Evolutionary conservation across 176 grass and related monocot species (phyloP).

Genomic region (Phyllostachys edulis): DNA sequence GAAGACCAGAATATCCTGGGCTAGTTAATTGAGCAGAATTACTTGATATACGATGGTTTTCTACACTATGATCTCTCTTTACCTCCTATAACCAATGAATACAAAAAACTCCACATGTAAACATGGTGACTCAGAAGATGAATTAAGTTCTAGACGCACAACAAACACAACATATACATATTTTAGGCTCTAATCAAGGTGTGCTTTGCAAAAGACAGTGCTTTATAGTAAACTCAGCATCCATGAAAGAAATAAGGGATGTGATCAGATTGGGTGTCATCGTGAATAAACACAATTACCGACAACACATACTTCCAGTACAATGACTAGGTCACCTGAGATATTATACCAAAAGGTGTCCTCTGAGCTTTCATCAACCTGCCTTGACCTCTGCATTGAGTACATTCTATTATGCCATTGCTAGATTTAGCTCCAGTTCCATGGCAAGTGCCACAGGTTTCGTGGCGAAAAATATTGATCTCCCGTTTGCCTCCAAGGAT

Average conservation of each 20-base stretch:
- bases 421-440: slow-evolving; percentile 81
- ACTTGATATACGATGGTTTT: background rate
- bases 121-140: background rate
- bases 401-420: slow-evolving; percentile 53
- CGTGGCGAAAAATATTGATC: slow-evolving; percentile 47
- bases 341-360: slow-evolving; percentile 83
- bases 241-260: background rate
- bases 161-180: background rate
- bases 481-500: slow-evolving; percentile 55
- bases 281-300: slow-evolving; percentile 19
- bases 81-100: background rate
- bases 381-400: slow-evolving; percentile 72
- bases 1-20: background rate
- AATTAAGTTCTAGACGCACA: background rate
- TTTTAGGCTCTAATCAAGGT: background rate
- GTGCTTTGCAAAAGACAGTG: background rate
- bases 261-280: background rate
- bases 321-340: slow-evolving; percentile 58
- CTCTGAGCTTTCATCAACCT: slow-evolving; percentile 64
- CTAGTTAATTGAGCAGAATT: background rate
- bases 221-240: background rate
- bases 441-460: slow-evolving; percentile 65
- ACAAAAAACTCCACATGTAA: background rate
- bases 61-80: background rate
- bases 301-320: slow-evolving; percentile 8